phyloP scores from a whole-genome alignment of 139 green algal species.

The Tetraselmis chui region DNA sequence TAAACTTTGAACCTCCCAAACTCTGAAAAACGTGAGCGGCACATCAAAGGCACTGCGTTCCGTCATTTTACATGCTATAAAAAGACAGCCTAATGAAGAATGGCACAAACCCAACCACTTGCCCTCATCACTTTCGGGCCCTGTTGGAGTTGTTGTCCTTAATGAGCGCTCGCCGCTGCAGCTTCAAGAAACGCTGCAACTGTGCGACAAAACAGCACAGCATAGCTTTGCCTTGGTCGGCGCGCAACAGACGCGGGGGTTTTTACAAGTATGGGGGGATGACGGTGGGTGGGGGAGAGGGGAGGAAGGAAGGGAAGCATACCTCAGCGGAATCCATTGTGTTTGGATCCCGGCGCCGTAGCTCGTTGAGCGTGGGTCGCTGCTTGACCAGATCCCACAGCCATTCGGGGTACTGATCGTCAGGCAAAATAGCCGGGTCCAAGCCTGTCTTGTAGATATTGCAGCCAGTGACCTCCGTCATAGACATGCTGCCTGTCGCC shows the following conservation, averaged over 20 bases:
- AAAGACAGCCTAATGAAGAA: too few species aligned
- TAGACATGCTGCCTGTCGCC: neutral
- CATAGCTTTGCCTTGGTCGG: too few species aligned
- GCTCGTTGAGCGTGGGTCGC: neutral
- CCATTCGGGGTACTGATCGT: neutral
- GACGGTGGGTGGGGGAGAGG: too few species aligned
- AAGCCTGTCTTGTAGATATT: neutral
- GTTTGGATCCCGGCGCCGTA: neutral
- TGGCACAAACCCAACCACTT: too few species aligned
- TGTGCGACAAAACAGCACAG: neutral
- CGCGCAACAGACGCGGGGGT: too few species aligned
- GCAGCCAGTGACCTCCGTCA: neutral
- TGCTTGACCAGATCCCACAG: neutral
- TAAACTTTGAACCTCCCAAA: too few species aligned
- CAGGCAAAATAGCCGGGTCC: neutral
- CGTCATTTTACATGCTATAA: too few species aligned
- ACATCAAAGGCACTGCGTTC: too few species aligned
- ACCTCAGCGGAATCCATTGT: neutral
- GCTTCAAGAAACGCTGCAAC: neutral
- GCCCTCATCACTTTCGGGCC: neutral
- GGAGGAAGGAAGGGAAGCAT: neutral
- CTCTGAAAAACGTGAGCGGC: too few species aligned
- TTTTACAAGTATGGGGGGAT: too few species aligned
- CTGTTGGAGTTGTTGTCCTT: neutral
- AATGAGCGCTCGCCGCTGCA: neutral